Percentiles rank a stretch among this genome's conserved stretches.
Evolutionary conservation across 129 eudicot species (phyloP).

Genomic region (Scalesia atractyloides): DNA sequence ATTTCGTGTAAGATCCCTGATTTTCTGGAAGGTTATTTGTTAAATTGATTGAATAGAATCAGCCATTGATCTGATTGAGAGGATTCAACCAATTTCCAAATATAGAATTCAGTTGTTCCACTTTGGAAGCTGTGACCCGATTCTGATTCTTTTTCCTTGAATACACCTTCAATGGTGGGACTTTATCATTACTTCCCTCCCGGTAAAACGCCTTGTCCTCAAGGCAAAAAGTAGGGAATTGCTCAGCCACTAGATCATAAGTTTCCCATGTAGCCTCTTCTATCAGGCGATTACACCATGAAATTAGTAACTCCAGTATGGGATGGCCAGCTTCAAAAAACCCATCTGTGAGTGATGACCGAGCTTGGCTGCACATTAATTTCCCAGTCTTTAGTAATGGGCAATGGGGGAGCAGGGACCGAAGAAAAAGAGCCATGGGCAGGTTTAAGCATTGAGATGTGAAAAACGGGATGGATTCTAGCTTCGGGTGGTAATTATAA

Average conservation of each 20-base stretch:
- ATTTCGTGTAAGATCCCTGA: too few species aligned
- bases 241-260: neutral
- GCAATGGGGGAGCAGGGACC: neutral
- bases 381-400: neutral
- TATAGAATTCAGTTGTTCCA: neutral
- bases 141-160: too few species aligned
- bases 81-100: conserved; percentile 10
- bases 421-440: neutral
- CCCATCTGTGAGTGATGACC: conserved; percentile 1
- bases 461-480: neutral
- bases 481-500: neutral
- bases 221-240: too few species aligned
- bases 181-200: conserved; percentile 7
- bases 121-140: neutral
- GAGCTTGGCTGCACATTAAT: neutral
- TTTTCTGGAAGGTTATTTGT: too few species aligned
- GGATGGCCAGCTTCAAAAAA: too few species aligned
- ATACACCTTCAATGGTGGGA: conserved; percentile 7
- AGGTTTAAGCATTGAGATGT: neutral
- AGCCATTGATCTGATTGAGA: neutral
- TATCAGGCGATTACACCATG: neutral
- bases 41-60: too few species aligned
- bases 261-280: conserved; percentile 15
- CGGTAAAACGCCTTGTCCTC: too few species aligned
- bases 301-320: neutral